Conservation (phyloP, 2,329 filamentous ascomycete genomes). For the Westerdykella aurantiaca region DNA sequence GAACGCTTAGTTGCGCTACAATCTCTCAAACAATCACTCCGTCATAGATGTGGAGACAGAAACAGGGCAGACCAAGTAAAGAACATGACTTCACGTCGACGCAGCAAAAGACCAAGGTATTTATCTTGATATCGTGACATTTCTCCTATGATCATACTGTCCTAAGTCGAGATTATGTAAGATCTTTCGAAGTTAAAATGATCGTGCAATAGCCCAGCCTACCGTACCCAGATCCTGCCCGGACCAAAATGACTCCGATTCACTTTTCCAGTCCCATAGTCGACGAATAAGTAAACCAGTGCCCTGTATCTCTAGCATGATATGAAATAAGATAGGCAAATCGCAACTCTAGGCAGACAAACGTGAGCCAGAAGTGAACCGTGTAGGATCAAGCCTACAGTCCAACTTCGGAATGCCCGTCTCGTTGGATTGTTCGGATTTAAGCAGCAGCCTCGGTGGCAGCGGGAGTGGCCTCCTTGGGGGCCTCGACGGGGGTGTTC, state of each 20-base stretch:
- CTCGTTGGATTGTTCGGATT: slow-evolving; percentile 12
- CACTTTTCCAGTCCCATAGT: slow-evolving; percentile 28
- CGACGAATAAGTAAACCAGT: slow-evolving; percentile 26
- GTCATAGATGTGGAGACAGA: too few species aligned
- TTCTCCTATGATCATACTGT: slow-evolving; percentile 8
- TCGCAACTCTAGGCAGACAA: slow-evolving; percentile 20
- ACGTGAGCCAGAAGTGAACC: slow-evolving; percentile 11
- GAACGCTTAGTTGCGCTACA: too few species aligned
- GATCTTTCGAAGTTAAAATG: slow-evolving; percentile 9
- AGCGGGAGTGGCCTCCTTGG: slow-evolving; percentile 8
- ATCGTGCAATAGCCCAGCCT: slow-evolving; percentile 14
- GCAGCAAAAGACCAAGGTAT: not conserved
- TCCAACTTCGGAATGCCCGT: slow-evolving; percentile 9
- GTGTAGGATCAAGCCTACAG: slow-evolving; percentile 7
- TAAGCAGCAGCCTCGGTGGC: slow-evolving; percentile 27
- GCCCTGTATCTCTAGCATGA: slow-evolving; percentile 26
- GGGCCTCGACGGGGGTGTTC: slow-evolving; percentile 26
- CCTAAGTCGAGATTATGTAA: slow-evolving; percentile 10
- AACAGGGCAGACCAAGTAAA: too few species aligned
- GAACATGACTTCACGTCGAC: too few species aligned
- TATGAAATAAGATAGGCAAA: slow-evolving; percentile 24
- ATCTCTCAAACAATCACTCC: too few species aligned
- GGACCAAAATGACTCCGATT: slow-evolving; percentile 23
- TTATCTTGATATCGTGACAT: slow-evolving; percentile 4
- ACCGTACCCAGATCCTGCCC: slow-evolving; percentile 25